Conservation (phyloP, 116 monocot species). For the Posidonia oceanica region DNA sequence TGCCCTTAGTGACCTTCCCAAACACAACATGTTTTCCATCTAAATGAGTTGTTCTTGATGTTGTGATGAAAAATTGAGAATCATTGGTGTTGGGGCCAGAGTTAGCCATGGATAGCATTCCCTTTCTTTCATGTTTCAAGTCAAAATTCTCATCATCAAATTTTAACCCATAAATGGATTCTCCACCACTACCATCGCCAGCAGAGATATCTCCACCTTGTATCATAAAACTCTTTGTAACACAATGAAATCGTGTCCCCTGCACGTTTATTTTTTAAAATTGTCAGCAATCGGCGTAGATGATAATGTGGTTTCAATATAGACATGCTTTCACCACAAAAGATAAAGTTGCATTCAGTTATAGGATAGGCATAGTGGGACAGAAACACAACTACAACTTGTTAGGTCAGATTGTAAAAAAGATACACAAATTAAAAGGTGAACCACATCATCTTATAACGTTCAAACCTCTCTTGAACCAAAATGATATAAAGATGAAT, state of each 20-base stretch:
- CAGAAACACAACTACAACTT: too few relatives aligned
- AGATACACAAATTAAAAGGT: too few relatives aligned
- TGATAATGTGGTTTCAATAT: not conserved
- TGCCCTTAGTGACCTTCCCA: conserved; percentile 74
- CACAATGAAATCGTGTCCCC: conserved; percentile 84
- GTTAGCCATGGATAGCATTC: conserved; percentile 84
- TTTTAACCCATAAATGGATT: conserved; percentile 64
- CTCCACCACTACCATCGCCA: conserved; percentile 71
- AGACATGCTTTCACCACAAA: not conserved
- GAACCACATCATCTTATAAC: too few relatives aligned
- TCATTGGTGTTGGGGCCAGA: conserved; percentile 69
- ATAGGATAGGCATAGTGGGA: not conserved
- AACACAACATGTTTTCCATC: conserved; percentile 94
- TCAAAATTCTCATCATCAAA: conserved; percentile 75
- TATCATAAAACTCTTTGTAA: conserved; percentile 83
- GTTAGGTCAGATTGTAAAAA: too few relatives aligned
- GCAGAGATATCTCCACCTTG: conserved; percentile 74
- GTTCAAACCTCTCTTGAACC: too few relatives aligned
- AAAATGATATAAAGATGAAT: too few relatives aligned
- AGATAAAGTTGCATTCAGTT: not conserved
- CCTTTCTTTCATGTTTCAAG: conserved; percentile 73
- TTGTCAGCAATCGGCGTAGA: not conserved
- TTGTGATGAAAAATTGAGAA: conserved; percentile 87
- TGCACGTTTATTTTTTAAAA: conserved; percentile 11
- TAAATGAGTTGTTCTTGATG: conserved; percentile 71